Evolutionary conservation across 176 grass and related monocot species (phyloP).

Genomic region (Rhynchospora pubera): DNA sequence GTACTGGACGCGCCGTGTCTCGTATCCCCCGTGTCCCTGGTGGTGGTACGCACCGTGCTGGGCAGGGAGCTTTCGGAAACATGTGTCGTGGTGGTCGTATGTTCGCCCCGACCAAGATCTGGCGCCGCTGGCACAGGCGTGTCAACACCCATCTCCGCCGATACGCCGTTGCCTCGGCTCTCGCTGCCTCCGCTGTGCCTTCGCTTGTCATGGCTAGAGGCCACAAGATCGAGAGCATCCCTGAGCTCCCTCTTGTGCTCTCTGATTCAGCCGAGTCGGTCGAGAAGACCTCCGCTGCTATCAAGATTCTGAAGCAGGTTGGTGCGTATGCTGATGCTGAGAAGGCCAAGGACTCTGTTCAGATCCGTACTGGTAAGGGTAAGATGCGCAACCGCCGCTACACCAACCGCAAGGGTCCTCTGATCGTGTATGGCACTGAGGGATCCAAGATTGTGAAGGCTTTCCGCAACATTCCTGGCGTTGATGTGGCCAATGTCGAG

Average conservation of each 20-base stretch:
- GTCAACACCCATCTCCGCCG: constrained; percentile 58
- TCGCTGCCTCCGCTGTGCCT: constrained; percentile 61
- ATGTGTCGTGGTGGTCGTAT: constrained; percentile 81
- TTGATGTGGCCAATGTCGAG: constrained; percentile 59
- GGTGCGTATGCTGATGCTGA: constrained; percentile 57
- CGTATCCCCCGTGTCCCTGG: constrained; percentile 85
- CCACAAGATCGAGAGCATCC: constrained; percentile 57
- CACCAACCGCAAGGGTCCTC: constrained; percentile 67
- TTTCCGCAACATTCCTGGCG: constrained; percentile 80
- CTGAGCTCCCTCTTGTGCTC: constrained; percentile 71
- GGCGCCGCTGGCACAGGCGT: constrained; percentile 73
- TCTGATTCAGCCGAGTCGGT: constrained; percentile 56
- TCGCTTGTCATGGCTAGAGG: constrained; percentile 61
- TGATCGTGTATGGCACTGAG: constrained; percentile 68
- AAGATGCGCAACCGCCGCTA: constrained; percentile 84
- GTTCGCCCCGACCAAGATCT: constrained; percentile 80
- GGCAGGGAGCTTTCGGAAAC: constrained; percentile 86
- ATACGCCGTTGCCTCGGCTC: constrained; percentile 41
- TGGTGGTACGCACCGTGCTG: constrained; percentile 67
- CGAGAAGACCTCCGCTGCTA: constrained; percentile 72
- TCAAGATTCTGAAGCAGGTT: constrained; percentile 78
- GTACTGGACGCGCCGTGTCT: constrained; percentile 75
- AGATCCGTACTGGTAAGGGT: constrained; percentile 63
- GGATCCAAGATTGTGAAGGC: constrained; percentile 86
- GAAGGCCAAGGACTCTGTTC: constrained; percentile 71